A percentile compares a stretch with the other conserved stretches of the same genome.
phyloP scores from a whole-genome alignment of 1,284 basidiomycete genomes.

The Puccinia polysora region DNA sequence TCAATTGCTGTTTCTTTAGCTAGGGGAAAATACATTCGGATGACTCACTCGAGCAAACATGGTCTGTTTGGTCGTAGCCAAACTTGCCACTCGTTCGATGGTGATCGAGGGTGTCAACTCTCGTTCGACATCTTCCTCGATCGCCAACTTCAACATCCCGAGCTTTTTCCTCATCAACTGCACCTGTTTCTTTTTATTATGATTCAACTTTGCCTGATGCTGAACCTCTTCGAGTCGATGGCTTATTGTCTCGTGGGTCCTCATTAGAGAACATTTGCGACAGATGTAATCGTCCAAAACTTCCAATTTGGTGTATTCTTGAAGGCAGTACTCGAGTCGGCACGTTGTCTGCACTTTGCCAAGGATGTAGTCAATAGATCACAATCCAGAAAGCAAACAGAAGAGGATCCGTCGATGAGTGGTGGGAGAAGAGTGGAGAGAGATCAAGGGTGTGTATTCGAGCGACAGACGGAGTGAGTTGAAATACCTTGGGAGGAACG shows the following conservation, averaged over 20 bases:
- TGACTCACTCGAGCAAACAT: slow-evolving; percentile 72
- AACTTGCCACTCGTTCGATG: slow-evolving; percentile 65
- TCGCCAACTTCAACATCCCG: slow-evolving; percentile 15
- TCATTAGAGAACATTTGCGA: slow-evolving; percentile 70
- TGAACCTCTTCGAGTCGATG: slow-evolving; percentile 64
- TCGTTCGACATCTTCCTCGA: slow-evolving; percentile 29
- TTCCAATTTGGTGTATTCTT: slow-evolving; percentile 76
- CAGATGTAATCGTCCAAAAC: slow-evolving; percentile 76
- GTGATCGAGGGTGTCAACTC: not conserved
- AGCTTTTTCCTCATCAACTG: slow-evolving; percentile 16
- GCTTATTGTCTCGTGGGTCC: slow-evolving; percentile 61
- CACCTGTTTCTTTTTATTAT: slow-evolving; percentile 22
- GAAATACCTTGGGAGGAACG: slow-evolving; percentile 58
- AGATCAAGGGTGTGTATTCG: not conserved
- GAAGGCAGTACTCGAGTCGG: slow-evolving; percentile 67
- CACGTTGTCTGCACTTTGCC: slow-evolving; percentile 58
- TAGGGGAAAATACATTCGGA: too few relatives aligned
- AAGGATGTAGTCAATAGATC: slow-evolving; percentile 14
- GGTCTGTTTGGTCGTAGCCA: slow-evolving; percentile 72
- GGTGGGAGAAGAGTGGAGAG: not conserved
- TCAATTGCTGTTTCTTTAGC: too few relatives aligned
- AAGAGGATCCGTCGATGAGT: not conserved
- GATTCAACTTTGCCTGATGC: not conserved
- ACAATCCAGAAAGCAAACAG: not conserved
- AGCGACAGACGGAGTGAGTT: not conserved